These are phyloP conservation scores for Castanea mollissima DNA, from an alignment of 306 rosid species.

Conservation along the genomic window DNA sequence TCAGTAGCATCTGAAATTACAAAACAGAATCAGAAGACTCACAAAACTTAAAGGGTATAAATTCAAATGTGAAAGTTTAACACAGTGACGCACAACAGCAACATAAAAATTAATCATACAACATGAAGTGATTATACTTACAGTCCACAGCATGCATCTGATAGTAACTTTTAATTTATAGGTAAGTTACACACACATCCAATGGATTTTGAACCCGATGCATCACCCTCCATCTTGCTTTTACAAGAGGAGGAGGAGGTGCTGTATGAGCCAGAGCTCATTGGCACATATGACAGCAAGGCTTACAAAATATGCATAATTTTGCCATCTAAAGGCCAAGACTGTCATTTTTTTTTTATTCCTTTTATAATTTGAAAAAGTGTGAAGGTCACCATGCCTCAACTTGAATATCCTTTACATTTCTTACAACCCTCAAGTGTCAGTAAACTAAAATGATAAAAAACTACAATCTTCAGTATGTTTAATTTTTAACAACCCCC, in stretches of 20 bases:
- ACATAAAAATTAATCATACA: background rate
- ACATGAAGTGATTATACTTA: background rate
- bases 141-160: background rate
- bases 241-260: too few relatives aligned
- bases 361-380: background rate
- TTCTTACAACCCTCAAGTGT: background rate
- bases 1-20: constrained; percentile 35
- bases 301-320: background rate
- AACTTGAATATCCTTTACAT: background rate
- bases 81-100: background rate
- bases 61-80: constrained; percentile 12
- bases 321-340: background rate
- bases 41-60: constrained; percentile 12
- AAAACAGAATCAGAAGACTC: constrained; percentile 21
- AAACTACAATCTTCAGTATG: background rate
- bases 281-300: background rate
- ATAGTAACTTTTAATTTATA: background rate
- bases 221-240: too few relatives aligned
- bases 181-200: too few relatives aligned
- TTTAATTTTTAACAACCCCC: background rate
- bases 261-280: too few relatives aligned
- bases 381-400: background rate
- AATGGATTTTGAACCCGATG: too few relatives aligned
- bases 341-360: background rate
- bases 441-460: background rate